A percentile compares a stretch with the other conserved stretches of the same genome.
Evolutionary conservation across 2,329 filamentous ascomycete genomes (phyloP).

Genomic region (Cladosporium sp.): DNA sequence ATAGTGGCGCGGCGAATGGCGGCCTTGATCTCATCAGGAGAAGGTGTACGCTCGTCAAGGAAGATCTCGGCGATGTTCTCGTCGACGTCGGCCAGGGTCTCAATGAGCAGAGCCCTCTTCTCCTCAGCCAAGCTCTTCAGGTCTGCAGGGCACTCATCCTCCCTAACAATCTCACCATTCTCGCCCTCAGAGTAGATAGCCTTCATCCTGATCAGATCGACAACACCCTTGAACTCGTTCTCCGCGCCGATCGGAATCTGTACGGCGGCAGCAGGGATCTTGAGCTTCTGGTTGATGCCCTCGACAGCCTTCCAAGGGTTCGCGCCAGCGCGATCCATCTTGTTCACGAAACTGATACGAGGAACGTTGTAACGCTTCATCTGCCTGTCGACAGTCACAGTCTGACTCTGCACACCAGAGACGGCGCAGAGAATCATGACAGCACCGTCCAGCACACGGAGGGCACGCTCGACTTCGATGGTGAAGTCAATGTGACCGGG

Average conservation of each 20-base stretch:
- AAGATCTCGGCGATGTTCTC: conserved; percentile 96
- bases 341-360: conserved; percentile 94
- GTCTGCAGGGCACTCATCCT: conserved; percentile 77
- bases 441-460: conserved; percentile 90
- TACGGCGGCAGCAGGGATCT: conserved; percentile 84
- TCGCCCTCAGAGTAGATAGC: conserved; percentile 86
- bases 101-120: conserved; percentile 78
- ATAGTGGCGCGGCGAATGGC: conserved; percentile 92
- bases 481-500: conserved; percentile 99
- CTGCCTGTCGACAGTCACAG: conserved; percentile 94
- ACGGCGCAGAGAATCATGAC: conserved; percentile 99
- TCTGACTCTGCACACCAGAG: conserved; percentile 94
- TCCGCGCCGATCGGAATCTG: conserved; percentile 92
- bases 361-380: conserved; percentile 98
- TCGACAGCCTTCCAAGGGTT: conserved; percentile 98
- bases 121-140: conserved; percentile 70
- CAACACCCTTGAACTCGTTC: conserved; percentile 84
- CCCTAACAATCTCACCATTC: conserved; percentile 67
- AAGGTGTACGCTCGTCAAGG: conserved; percentile 78
- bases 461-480: conserved; percentile 92
- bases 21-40: conserved; percentile 75
- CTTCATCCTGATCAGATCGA: conserved; percentile 89
- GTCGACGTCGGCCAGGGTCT: conserved; percentile 93
- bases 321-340: conserved; percentile 98
- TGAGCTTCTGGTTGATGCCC: conserved; percentile 94